Conservation (phyloP, 352 stramenopile genomes). For the Phytophthora litchii region DNA sequence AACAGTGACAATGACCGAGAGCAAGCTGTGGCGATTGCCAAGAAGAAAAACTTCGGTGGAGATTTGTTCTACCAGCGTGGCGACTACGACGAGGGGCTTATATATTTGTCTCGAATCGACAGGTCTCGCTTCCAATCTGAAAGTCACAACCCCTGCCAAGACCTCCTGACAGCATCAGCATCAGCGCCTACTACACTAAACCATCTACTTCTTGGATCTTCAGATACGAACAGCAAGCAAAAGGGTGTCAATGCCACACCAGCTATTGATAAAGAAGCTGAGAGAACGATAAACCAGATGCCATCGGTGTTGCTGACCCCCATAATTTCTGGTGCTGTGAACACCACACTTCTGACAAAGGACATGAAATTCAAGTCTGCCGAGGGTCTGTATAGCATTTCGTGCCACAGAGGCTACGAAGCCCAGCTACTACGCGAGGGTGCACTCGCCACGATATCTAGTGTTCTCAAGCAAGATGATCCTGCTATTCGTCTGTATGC, state of each 20-base stretch:
- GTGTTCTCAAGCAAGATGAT: slow-evolving; percentile 78
- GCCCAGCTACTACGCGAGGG: slow-evolving; percentile 72
- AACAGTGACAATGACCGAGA: slow-evolving; percentile 28
- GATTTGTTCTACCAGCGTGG: slow-evolving; percentile 89
- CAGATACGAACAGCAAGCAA: slow-evolving; percentile 24
- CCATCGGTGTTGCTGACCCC: slow-evolving; percentile 18
- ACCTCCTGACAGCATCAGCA: slow-evolving; percentile 51
- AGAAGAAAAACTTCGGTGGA: slow-evolving; percentile 59
- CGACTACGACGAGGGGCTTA: slow-evolving; percentile 84
- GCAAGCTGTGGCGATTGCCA: slow-evolving; percentile 33
- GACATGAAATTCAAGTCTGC: slow-evolving; percentile 82
- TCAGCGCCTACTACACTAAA: slow-evolving; percentile 53
- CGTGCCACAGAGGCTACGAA: slow-evolving; percentile 77
- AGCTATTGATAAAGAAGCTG: slow-evolving; percentile 24
- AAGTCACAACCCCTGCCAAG: slow-evolving; percentile 57
- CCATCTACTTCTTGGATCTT: slow-evolving; percentile 41
- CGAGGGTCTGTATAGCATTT: slow-evolving; percentile 83
- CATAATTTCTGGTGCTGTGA: slow-evolving; percentile 18
- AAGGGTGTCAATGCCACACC: slow-evolving; percentile 9
- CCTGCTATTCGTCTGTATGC: slow-evolving; percentile 64
- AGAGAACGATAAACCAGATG: slow-evolving; percentile 35
- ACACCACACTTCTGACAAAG: slow-evolving; percentile 42
- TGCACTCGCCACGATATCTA: slow-evolving; percentile 59
- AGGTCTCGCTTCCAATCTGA: slow-evolving; percentile 67
- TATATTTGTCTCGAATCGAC: slow-evolving; percentile 87